Percentiles rank a stretch among this genome's conserved stretches.
phyloP scores from a whole-genome alignment of 371 early-diverging fungal genomes.

The Zychaea mexicana region DNA sequence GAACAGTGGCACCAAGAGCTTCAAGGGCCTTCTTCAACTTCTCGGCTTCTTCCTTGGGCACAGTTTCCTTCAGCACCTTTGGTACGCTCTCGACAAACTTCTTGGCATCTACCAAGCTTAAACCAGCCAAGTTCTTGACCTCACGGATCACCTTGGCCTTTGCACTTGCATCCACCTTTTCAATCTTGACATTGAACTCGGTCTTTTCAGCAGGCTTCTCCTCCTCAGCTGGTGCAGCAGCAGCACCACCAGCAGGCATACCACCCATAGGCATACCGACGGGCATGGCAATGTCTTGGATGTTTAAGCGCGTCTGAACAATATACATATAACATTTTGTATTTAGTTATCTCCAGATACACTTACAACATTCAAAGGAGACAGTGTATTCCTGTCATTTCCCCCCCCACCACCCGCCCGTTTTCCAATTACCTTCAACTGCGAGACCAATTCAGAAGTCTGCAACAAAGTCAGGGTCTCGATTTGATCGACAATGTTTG shows the following conservation, averaged over 20 bases:
- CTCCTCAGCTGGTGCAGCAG: constrained; percentile 75
- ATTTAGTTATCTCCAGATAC: not conserved
- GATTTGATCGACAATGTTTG: constrained; percentile 88
- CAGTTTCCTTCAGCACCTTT: constrained; percentile 91
- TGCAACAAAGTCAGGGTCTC: constrained; percentile 88
- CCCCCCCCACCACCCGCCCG: not conserved
- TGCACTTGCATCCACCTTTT: constrained; percentile 91
- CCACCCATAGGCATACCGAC: constrained; percentile 70
- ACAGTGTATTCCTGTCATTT: not conserved
- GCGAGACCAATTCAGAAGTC: constrained; percentile 85
- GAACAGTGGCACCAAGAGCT: constrained; percentile 91
- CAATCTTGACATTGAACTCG: constrained; percentile 92
- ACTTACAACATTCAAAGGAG: not conserved
- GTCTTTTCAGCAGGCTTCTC: constrained; percentile 91
- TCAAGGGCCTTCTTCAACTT: constrained; percentile 95
- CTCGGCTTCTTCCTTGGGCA: constrained; percentile 96
- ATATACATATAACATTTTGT: too few species aligned
- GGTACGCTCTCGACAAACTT: constrained; percentile 98
- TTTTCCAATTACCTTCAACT: constrained; percentile 74
- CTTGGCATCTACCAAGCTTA: constrained; percentile 97
- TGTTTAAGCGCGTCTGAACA: constrained; percentile 82
- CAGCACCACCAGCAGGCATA: constrained; percentile 58
- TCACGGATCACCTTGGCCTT: constrained; percentile 98
- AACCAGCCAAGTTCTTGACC: constrained; percentile 93
- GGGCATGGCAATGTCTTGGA: constrained; percentile 91